phyloP scores from a whole-genome alignment of 2,329 filamentous ascomycete species.

The Thielaviopsis populi region DNA sequence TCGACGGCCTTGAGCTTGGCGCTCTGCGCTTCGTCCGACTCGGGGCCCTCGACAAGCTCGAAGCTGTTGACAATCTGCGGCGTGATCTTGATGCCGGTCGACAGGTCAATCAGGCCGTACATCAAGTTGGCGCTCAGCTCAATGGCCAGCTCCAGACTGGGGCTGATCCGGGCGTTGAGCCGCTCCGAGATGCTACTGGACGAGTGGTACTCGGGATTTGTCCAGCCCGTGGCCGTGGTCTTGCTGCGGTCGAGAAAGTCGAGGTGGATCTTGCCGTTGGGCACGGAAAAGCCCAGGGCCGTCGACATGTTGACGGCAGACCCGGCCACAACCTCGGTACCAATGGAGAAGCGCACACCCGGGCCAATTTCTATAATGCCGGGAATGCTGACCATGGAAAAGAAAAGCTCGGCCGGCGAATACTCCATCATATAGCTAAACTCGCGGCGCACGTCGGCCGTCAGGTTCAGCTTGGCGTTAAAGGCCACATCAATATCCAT shows the following conservation, averaged over 20 bases:
- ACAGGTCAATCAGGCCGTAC: slow-evolving; percentile 25
- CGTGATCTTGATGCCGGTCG: slow-evolving; percentile 26
- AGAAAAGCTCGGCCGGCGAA: slow-evolving; percentile 25
- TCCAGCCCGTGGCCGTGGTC: slow-evolving; percentile 25
- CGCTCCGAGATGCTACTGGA: slow-evolving; percentile 24
- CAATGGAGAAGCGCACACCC: slow-evolving; percentile 26
- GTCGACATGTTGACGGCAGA: slow-evolving; percentile 24
- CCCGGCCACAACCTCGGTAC: slow-evolving; percentile 25
- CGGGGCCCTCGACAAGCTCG: slow-evolving; percentile 5
- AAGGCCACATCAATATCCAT: slow-evolving; percentile 30
- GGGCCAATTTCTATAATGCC: slow-evolving; percentile 28
- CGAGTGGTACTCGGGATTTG: slow-evolving; percentile 24
- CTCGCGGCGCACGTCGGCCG: slow-evolving; percentile 24
- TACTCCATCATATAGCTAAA: slow-evolving; percentile 26
- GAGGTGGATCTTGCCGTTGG: slow-evolving; percentile 27
- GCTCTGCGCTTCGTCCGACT: not conserved
- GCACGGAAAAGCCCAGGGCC: slow-evolving; percentile 23
- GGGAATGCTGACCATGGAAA: slow-evolving; percentile 27
- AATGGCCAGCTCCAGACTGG: slow-evolving; percentile 26
- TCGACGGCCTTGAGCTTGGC: slow-evolving; percentile 21
- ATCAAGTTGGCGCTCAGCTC: slow-evolving; percentile 27
- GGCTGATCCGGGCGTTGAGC: slow-evolving; percentile 24
- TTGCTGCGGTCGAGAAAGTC: slow-evolving; percentile 24
- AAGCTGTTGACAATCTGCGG: slow-evolving; percentile 27
- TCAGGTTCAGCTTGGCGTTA: slow-evolving; percentile 25